phyloP scores from a whole-genome alignment of 1,139 yeast genomes.

The Lodderomyces orthopsilosis region DNA sequence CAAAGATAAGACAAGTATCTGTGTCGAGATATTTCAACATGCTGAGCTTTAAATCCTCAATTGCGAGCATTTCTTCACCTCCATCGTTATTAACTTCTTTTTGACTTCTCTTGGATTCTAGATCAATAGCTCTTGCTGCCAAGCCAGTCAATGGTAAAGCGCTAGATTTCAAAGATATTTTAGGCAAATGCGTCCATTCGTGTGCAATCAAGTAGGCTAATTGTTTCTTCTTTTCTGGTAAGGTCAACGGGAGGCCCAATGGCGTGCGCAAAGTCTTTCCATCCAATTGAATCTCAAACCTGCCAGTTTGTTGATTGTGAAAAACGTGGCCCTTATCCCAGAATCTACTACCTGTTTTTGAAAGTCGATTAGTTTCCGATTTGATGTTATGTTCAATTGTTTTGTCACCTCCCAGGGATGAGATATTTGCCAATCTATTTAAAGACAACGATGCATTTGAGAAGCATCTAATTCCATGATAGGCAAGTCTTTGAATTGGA shows the following conservation, averaged over 20 bases:
- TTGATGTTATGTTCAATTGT: constrained; percentile 51
- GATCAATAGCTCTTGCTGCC: constrained; percentile 82
- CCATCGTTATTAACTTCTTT: constrained; percentile 18
- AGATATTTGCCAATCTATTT: constrained; percentile 1
- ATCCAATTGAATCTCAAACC: constrained; percentile 64
- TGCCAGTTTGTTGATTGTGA: constrained; percentile 23
- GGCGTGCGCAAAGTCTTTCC: constrained; percentile 82
- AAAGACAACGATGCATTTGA: background rate
- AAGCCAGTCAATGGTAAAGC: constrained; percentile 84
- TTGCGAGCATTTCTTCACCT: constrained; percentile 43
- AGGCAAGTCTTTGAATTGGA: background rate
- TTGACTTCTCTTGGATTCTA: constrained; percentile 22
- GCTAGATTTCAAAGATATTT: constrained; percentile 71
- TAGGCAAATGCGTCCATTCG: constrained; percentile 83
- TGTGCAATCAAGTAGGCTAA: constrained; percentile 76
- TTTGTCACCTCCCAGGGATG: constrained; percentile 26
- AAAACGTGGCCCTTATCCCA: constrained; percentile 76
- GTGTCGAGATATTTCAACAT: constrained; percentile 85
- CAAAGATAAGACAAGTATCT: constrained; percentile 83
- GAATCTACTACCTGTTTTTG: constrained; percentile 70
- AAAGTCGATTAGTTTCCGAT: constrained; percentile 68
- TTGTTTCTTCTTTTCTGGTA: constrained; percentile 59
- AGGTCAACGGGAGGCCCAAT: constrained; percentile 62
- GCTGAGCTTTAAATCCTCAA: constrained; percentile 51
- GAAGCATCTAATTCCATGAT: background rate